phyloP scores from a whole-genome alignment of 768 basidiomycete genomes.

The Pholiota molesta region DNA sequence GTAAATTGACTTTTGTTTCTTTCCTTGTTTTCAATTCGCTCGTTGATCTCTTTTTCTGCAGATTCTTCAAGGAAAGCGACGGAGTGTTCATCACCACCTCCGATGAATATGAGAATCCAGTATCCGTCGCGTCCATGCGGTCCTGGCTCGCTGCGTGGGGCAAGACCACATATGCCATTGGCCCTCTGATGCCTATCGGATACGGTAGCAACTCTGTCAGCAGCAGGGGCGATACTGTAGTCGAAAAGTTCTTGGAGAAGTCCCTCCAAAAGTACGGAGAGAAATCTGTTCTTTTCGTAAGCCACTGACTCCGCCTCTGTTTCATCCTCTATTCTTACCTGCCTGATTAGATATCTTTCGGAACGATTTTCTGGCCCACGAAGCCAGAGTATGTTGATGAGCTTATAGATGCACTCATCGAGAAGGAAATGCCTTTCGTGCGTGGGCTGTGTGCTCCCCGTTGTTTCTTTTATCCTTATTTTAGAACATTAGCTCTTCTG shows the following conservation, averaged over 20 bases:
- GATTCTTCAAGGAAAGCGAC: conserved; percentile 10
- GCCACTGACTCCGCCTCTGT: background rate
- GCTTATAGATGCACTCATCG: conserved; percentile 15
- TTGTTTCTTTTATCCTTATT: background rate
- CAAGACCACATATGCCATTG: conserved; percentile 9
- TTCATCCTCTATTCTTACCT: too few species aligned
- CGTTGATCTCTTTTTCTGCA: background rate
- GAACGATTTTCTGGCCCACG: conserved; percentile 18
- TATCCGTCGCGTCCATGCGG: conserved; percentile 1
- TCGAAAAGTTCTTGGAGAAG: conserved; percentile 12
- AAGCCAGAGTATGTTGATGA: conserved; percentile 17
- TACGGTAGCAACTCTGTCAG: conserved; percentile 1
- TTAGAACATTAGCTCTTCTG: conserved; percentile 8
- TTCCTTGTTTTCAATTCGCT: background rate
- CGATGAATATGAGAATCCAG: conserved; percentile 10
- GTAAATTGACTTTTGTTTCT: background rate
- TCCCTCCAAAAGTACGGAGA: conserved; percentile 9
- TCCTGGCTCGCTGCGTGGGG: conserved; percentile 2
- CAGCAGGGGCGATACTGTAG: background rate
- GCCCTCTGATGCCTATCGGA: conserved; percentile 12
- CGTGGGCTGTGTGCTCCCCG: background rate
- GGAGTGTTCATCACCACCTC: conserved; percentile 7
- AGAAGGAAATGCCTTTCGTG: conserved; percentile 21
- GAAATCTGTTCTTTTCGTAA: conserved; percentile 16
- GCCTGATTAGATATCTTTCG: conserved; percentile 16